Evolutionary conservation across 2,329 filamentous ascomycete species (phyloP).

Genomic region (Phoma sp.): DNA sequence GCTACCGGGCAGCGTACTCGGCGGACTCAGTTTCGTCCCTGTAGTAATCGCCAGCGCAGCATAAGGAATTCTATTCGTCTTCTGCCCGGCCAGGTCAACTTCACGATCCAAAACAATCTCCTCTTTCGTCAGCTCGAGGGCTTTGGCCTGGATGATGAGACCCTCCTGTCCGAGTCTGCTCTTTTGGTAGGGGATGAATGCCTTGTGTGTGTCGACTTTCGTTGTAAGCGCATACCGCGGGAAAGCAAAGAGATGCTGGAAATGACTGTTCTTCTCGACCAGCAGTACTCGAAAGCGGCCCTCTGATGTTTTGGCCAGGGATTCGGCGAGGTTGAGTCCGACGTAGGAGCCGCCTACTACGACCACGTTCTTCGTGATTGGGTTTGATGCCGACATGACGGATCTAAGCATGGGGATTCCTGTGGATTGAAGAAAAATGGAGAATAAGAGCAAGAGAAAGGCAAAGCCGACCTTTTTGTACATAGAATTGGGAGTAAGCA

Average conservation of each 20-base stretch:
- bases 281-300: constrained; percentile 60
- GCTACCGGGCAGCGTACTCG: constrained; percentile 9
- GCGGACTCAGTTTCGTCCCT: constrained; percentile 52
- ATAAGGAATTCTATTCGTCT: constrained; percentile 54
- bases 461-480: constrained; percentile 5
- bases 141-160: constrained; percentile 51
- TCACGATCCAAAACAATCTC: constrained; percentile 51
- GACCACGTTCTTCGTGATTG: constrained; percentile 12
- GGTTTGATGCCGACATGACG: not conserved
- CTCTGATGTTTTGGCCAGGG: constrained; percentile 10
- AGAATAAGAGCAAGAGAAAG: not conserved
- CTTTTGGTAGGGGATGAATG: constrained; percentile 66
- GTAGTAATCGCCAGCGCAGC: constrained; percentile 67
- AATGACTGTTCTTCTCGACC: constrained; percentile 67
- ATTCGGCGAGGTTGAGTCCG: constrained; percentile 15
- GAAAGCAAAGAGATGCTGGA: constrained; percentile 68
- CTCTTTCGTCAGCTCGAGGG: constrained; percentile 47
- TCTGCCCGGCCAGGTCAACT: constrained; percentile 41
- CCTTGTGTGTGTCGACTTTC: constrained; percentile 63
- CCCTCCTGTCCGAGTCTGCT: constrained; percentile 28
- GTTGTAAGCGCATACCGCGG: constrained; percentile 65
- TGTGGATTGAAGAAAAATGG: not conserved
- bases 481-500: not conserved
- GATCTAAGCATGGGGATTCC: constrained; percentile 5
- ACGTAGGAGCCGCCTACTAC: constrained; percentile 21